Conservation (phyloP, 169 alveolate species). For the Cryptosporidium canis region DNA sequence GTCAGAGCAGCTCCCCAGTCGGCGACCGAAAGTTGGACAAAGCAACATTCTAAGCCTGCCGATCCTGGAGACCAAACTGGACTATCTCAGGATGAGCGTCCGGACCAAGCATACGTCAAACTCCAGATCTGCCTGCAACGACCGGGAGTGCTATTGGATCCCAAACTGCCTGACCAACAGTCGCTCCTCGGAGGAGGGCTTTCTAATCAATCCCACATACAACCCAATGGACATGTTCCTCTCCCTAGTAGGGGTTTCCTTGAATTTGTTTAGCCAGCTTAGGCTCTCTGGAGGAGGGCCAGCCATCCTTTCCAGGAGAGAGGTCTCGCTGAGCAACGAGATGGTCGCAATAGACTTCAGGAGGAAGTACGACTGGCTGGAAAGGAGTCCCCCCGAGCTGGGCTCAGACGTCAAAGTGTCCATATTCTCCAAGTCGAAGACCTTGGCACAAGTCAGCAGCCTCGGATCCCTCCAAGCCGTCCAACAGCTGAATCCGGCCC, state of each 20-base stretch:
- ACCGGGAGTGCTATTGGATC: conserved; percentile 17
- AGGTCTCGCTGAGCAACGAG: not conserved
- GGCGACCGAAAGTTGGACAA: not conserved
- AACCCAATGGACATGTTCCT: conserved; percentile 23
- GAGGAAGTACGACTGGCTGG: not conserved
- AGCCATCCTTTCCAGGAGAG: conserved; percentile 7
- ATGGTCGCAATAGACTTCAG: conserved; percentile 2
- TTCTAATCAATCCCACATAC: not conserved
- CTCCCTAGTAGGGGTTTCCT: not conserved
- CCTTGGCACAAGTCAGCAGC: not conserved
- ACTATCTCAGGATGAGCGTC: not conserved
- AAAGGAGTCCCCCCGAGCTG: not conserved
- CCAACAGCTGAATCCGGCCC: not conserved
- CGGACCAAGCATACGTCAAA: conserved; percentile 28
- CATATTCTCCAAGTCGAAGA: conserved; percentile 3
- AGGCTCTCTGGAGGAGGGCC: not conserved
- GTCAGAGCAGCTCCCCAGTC: not conserved
- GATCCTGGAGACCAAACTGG: conserved; percentile 6
- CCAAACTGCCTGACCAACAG: conserved; percentile 17
- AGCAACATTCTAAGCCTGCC: not conserved
- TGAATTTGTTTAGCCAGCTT: not conserved
- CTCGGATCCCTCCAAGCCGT: not conserved
- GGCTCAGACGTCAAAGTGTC: not conserved
- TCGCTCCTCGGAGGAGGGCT: not conserved
- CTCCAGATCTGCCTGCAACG: conserved; percentile 3